A percentile compares a stretch with the other conserved stretches of the same genome.
These are phyloP conservation scores for Phaffia rhodozyma DNA, from an alignment of 1,284 basidiomycete species.

Conservation along the genomic window DNA sequence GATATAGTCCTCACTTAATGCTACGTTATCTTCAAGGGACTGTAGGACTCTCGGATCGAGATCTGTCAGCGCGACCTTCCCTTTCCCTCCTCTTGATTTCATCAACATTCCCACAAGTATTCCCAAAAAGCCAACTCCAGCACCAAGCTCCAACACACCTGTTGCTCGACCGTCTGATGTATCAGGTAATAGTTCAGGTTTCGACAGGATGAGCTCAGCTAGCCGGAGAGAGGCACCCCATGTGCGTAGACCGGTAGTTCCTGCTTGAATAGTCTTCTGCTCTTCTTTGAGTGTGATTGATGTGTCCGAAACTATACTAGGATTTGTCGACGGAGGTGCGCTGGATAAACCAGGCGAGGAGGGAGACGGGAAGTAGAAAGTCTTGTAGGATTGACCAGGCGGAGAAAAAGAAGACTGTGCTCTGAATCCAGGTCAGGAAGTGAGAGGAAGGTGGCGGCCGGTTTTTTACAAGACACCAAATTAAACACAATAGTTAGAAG, in stretches of 20 bases:
- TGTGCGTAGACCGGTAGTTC: constrained; percentile 36
- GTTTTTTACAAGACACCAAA: not conserved
- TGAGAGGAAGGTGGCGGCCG: not conserved
- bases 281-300: constrained; percentile 34
- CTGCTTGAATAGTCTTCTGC: constrained; percentile 34
- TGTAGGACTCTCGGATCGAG: constrained; percentile 18
- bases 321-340: not conserved
- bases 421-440: not conserved
- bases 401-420: not conserved
- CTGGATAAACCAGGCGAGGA: not conserved
- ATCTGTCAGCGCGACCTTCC: constrained; percentile 1
- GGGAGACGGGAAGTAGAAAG: constrained; percentile 30
- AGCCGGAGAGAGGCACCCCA: constrained; percentile 26
- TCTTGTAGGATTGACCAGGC: constrained; percentile 31
- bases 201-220: constrained; percentile 16
- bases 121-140: constrained; percentile 35
- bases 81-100: not conserved
- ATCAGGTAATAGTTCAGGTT: not conserved
- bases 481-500: not conserved
- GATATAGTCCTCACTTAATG: constrained; percentile 26
- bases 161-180: not conserved
- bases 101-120: constrained; percentile 23
- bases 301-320: constrained; percentile 13
- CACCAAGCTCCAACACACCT: constrained; percentile 31
- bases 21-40: constrained; percentile 26